Base-by-base conservation (phyloP, 768 basidiomycete species). In the Dentipellis fragilis region DNA sequence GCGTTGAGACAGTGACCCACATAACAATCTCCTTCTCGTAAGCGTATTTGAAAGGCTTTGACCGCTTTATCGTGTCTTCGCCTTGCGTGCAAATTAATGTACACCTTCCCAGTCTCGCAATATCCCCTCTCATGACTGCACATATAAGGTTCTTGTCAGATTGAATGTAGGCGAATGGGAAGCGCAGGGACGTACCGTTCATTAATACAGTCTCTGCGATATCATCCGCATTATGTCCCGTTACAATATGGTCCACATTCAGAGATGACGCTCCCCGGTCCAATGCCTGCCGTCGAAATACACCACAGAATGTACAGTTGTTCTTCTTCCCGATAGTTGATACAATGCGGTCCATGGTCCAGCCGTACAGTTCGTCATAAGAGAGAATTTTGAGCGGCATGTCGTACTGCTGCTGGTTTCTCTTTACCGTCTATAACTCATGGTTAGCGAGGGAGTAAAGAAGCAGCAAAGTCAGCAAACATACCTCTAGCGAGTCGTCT, bases 11-110 rank as follows among this genome's bases (percentile, higher is more conserved):
- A 21, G 3, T 17, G 3, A 70, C 80, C 59, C 62, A 92, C 96
- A 99, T 98, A 59, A 99, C 96, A 35, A 99, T 98, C 72, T 99
- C 96, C 72, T 99, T 99, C 74, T 99, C 96, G 64, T 98, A 98
- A 0, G 93, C 87, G 66, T 98, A 99, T 68, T 97, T 98, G 79
- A 99, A 98, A n/a, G 96, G 96, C 71, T 99, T 99, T 50, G 90
- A 93, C 55, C 96, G 81, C 68, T 85, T 91, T 68, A 98, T 97
- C 1, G 93, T 94, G 64, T 96, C 93, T 67, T 96, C 95, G 40
- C 93, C 93, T 67, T 93, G 85, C 0, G 96, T 99, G 57, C 92
- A 95, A 58, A 99, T 94, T 39, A 84, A 76, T 1, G 95, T 98
- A 70, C 96, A 98, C 52, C 96, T 79, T 3, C 91, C 90, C 11